Percentiles rank a stretch among this genome's conserved stretches.
Conservation (phyloP, 768 basidiomycete species). For the Filobasidium floriforme region DNA sequence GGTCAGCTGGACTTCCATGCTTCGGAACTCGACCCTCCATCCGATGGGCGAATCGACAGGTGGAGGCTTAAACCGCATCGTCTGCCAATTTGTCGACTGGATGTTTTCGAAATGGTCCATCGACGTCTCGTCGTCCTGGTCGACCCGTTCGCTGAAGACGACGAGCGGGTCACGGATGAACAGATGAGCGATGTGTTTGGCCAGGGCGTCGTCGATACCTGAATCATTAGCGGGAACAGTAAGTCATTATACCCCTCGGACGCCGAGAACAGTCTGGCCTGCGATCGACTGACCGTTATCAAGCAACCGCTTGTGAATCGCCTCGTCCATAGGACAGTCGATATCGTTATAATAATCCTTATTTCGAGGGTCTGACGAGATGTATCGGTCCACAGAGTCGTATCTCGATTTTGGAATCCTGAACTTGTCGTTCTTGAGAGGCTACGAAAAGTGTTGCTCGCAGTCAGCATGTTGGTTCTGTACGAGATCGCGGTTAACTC, state of each 20-base stretch:
- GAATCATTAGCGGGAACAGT: background rate
- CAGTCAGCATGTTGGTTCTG: background rate
- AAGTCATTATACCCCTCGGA: background rate
- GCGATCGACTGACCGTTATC: conserved; percentile 58
- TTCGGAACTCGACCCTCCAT: conserved; percentile 96
- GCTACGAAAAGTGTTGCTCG: conserved; percentile 49
- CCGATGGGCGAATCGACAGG: conserved; percentile 86
- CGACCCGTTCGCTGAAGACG: conserved; percentile 83
- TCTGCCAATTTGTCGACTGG: conserved; percentile 99
- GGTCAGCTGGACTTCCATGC: conserved; percentile 98
- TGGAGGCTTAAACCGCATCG: conserved; percentile 94
- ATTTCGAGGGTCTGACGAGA: conserved; percentile 78
- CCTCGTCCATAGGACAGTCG: conserved; percentile 66
- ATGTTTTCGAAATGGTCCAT: conserved; percentile 99
- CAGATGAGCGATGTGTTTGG: conserved; percentile 86
- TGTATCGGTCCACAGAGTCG: conserved; percentile 88
- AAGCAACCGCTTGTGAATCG: conserved; percentile 63
- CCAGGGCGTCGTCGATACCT: conserved; percentile 80
- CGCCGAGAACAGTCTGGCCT: background rate
- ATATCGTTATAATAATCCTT: conserved; percentile 92
- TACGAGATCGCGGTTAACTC: background rate
- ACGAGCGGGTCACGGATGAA: conserved; percentile 98
- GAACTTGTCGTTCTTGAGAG: conserved; percentile 64
- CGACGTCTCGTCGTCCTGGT: conserved; percentile 79
- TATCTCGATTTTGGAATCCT: conserved; percentile 93